Evolutionary conservation across 1,139 yeast species (phyloP).

Genomic region (Tardiomyces digboiensis): DNA sequence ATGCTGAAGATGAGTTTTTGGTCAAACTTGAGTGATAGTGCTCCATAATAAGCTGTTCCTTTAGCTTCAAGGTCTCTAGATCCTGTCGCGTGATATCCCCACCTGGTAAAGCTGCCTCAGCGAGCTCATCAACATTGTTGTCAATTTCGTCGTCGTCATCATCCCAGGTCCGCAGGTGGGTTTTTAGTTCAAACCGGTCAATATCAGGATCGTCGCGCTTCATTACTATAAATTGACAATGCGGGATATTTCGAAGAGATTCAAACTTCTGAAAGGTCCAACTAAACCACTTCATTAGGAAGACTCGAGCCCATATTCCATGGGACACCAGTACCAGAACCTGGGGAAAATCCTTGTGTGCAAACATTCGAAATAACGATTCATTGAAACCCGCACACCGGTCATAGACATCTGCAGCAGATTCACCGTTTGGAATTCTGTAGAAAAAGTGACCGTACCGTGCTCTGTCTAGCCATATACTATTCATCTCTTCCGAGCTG

Average conservation of each 20-base stretch:
- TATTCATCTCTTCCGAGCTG: slow-evolving; percentile 65
- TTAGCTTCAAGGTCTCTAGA: neutral
- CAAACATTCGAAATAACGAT: slow-evolving; percentile 72
- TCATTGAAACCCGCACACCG: slow-evolving; percentile 86
- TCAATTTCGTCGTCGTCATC: slow-evolving; percentile 11
- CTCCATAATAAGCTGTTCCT: neutral
- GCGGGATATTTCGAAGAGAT: slow-evolving; percentile 68
- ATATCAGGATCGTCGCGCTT: slow-evolving; percentile 36
- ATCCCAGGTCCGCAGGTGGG: slow-evolving; percentile 27
- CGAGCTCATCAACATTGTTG: neutral
- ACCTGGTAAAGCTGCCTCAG: neutral
- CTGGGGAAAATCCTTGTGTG: slow-evolving; percentile 53
- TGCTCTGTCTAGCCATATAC: slow-evolving; percentile 73
- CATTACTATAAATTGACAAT: slow-evolving; percentile 76
- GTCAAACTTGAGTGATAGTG: neutral
- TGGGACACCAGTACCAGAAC: slow-evolving; percentile 81
- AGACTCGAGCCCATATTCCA: slow-evolving; percentile 91
- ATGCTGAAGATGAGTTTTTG: neutral
- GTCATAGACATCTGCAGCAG: slow-evolving; percentile 93
- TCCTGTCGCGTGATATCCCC: neutral
- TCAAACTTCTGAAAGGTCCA: slow-evolving; percentile 92
- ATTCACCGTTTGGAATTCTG: slow-evolving; percentile 86
- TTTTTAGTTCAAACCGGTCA: slow-evolving; percentile 22
- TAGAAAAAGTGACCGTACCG: slow-evolving; percentile 89
- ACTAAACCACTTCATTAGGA: slow-evolving; percentile 83